Evolutionary conservation across 2,329 filamentous ascomycete genomes (phyloP).

Genomic region (Diaporthe aspalathi): DNA sequence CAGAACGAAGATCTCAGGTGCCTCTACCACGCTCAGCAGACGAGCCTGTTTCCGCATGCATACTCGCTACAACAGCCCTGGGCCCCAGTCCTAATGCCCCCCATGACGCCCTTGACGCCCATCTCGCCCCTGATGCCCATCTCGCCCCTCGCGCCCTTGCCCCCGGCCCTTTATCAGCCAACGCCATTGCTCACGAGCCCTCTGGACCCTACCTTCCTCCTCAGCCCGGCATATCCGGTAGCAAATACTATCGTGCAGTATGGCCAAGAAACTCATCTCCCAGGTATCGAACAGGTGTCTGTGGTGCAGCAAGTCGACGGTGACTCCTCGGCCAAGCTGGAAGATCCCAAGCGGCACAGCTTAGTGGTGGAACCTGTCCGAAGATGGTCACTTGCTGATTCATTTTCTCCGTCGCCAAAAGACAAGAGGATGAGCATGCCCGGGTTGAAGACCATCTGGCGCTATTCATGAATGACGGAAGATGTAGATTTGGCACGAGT

Average conservation of each 20-base stretch:
- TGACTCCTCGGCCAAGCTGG: not conserved
- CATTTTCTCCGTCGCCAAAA: conserved; percentile 30
- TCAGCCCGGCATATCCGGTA: conserved; percentile 2
- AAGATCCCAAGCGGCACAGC: conserved; percentile 6
- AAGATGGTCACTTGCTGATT: conserved; percentile 38
- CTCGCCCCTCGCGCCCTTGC: conserved; percentile 36
- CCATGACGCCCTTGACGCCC: conserved; percentile 35
- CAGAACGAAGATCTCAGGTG: conserved; percentile 60
- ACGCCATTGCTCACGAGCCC: conserved; percentile 26
- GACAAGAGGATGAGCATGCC: conserved; percentile 50
- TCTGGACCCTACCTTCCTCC: conserved; percentile 23
- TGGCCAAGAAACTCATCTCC: conserved; percentile 6
- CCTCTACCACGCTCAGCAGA: conserved; percentile 49
- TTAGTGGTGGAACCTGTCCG: conserved; percentile 13
- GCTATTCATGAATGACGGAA: conserved; percentile 29
- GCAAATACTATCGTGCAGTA: not conserved
- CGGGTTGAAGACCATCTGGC: conserved; percentile 46
- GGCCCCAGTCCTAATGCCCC: conserved; percentile 24
- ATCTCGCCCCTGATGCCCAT: conserved; percentile 37
- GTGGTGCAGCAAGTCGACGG: not conserved
- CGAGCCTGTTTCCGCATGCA: conserved; percentile 34
- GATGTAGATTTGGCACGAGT: conserved; percentile 35
- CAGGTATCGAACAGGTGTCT: conserved; percentile 8
- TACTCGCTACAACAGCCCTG: conserved; percentile 18
- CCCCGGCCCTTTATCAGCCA: conserved; percentile 32